Evolutionary conservation across 139 green algal genomes (phyloP).

Genomic region (Deuterostichococcus epilithicus): DNA sequence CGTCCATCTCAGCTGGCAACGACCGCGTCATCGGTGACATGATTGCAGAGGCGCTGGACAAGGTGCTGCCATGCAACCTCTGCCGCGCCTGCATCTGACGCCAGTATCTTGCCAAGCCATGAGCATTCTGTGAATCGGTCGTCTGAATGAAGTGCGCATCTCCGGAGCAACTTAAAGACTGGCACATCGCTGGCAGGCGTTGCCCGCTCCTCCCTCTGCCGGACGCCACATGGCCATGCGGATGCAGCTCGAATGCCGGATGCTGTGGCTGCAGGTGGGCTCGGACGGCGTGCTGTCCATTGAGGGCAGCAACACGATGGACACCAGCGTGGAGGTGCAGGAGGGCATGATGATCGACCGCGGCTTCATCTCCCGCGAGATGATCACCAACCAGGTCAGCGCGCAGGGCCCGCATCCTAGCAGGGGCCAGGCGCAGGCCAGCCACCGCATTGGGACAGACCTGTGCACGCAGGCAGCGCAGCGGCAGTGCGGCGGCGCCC

Average conservation of each 20-base stretch:
- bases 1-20: slow-evolving; percentile 80
- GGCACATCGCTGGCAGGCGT: too few species aligned
- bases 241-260: too few species aligned
- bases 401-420: neutral
- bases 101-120: too few species aligned
- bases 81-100: too few species aligned
- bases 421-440: neutral
- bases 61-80: slow-evolving; percentile 50
- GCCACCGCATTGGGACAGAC: too few species aligned
- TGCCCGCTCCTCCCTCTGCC: neutral
- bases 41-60: slow-evolving; percentile 88
- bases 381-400: slow-evolving; percentile 79
- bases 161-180: too few species aligned
- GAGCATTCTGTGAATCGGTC: too few species aligned
- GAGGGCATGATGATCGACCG: slow-evolving; percentile 98
- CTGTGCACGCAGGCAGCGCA: too few species aligned
- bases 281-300: slow-evolving; percentile 93
- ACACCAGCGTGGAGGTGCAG: slow-evolving; percentile 87
- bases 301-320: slow-evolving; percentile 73
- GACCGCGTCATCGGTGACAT: slow-evolving; percentile 74
- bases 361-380: slow-evolving; percentile 96
- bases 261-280: slow-evolving; percentile 38
- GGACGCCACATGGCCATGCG: too few species aligned
- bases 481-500: too few species aligned
- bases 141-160: too few species aligned